A percentile compares a stretch with the other conserved stretches of the same genome.
Conservation (phyloP, 2,329 filamentous ascomycete genomes). For the Clarireedia paspali region DNA sequence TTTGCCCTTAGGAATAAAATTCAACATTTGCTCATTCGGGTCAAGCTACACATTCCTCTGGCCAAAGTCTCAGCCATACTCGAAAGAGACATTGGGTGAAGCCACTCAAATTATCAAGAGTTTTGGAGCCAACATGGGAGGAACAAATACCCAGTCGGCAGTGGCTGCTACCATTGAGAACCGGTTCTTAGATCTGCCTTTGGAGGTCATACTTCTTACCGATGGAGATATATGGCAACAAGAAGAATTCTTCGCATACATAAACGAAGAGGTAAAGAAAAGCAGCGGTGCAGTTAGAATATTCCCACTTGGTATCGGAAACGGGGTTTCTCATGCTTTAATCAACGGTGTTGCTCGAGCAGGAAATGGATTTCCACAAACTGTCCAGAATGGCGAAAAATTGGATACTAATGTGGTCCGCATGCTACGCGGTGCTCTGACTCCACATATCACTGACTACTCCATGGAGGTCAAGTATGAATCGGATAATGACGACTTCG, state of each 20-base stretch:
- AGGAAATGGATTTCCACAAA: conserved; percentile 53
- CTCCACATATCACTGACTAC: conserved; percentile 58
- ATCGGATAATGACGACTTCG: conserved; percentile 45
- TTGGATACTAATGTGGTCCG: conserved; percentile 62
- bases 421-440: conserved; percentile 66
- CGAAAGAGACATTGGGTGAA: conserved; percentile 34
- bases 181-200: conserved; percentile 38
- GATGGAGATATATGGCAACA: conserved; percentile 49
- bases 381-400: conserved; percentile 54
- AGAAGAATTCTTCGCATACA: conserved; percentile 35
- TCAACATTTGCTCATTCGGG: conserved; percentile 67
- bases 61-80: conserved; percentile 39
- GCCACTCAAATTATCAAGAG: conserved; percentile 36
- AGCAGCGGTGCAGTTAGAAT: conserved; percentile 40
- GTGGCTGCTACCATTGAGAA: conserved; percentile 37
- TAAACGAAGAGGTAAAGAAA: conserved; percentile 35
- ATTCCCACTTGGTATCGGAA: conserved; percentile 49
- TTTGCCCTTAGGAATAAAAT: conserved; percentile 53
- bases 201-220: conserved; percentile 48
- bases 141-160: conserved; percentile 44
- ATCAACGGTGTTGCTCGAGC: conserved; percentile 47
- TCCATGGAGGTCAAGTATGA: conserved; percentile 55
- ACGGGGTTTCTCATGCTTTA: conserved; percentile 41
- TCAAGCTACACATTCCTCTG: conserved; percentile 39
- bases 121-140: conserved; percentile 42